Evolutionary conservation across 805 yeast genomes (phyloP).

Genomic region (Saccharomycopsis microspora): DNA sequence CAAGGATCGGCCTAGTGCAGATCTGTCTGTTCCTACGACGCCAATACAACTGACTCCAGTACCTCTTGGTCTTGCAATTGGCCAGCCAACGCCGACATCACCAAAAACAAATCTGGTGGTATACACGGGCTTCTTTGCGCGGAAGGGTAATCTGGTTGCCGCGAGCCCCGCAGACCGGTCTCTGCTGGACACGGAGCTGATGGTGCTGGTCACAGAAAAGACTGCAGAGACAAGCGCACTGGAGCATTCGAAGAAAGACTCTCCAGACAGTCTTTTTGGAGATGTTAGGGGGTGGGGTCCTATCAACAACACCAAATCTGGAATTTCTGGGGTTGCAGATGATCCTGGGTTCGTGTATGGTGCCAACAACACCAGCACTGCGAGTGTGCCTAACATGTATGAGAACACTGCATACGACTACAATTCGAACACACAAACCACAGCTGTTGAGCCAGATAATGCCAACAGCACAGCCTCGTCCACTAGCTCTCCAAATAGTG

Average conservation of each 20-base stretch:
- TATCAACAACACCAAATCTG: not conserved
- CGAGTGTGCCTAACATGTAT: not conserved
- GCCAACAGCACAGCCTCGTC: not conserved
- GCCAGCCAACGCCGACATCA: not conserved
- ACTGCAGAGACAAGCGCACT: not conserved
- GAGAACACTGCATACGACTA: not conserved
- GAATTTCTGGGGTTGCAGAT: not conserved
- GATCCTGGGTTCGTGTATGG: not conserved
- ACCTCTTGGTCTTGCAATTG: not conserved
- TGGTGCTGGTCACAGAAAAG: no score
- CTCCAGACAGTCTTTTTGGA: not conserved
- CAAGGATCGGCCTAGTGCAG: no score
- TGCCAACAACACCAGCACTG: not conserved
- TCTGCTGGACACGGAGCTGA: not conserved
- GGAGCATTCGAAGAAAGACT: not conserved
- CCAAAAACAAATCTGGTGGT: slow-evolving; percentile 9
- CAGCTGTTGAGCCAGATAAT: not conserved
- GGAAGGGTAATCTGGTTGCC: slow-evolving; percentile 1
- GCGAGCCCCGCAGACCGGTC: not conserved
- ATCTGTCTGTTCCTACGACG: no score
- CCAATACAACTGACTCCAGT: not conserved
- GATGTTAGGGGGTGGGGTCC: not conserved
- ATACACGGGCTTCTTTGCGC: slow-evolving; percentile 15
- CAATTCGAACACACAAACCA: not conserved
- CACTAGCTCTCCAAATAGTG: not conserved